Evolutionary conservation across 305 asterid genomes (phyloP).

Genomic region (Withania somnifera): DNA sequence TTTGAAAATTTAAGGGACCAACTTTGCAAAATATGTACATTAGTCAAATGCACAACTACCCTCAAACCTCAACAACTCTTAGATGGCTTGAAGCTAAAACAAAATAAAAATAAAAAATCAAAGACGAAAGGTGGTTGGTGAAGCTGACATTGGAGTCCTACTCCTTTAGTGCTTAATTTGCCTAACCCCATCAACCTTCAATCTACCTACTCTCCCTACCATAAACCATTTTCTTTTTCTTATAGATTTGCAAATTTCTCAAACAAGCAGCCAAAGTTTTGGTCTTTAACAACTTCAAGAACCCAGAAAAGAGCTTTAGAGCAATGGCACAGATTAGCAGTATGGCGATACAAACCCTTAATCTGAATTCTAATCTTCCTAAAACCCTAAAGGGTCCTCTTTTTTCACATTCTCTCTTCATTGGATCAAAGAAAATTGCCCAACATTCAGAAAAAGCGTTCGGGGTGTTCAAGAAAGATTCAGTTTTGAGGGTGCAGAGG

Average conservation of each 20-base stretch:
- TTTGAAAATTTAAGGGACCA: not conserved
- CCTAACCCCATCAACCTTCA: not conserved
- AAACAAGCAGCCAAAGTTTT: not conserved
- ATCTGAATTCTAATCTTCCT: slow-evolving; percentile 22
- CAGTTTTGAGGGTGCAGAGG: slow-evolving; percentile 27
- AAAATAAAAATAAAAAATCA: no score
- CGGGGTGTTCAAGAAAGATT: slow-evolving; percentile 34
- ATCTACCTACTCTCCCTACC: not conserved
- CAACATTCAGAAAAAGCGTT: slow-evolving; percentile 24
- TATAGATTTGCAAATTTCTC: not conserved
- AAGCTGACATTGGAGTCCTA: not conserved
- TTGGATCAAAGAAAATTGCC: slow-evolving; percentile 32
- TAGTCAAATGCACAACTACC: slow-evolving; percentile 1
- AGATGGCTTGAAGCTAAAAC: not conserved
- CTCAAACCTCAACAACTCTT: slow-evolving; percentile 4
- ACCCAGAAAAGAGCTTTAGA: not conserved
- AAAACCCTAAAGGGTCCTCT: slow-evolving; percentile 20
- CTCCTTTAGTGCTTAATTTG: not conserved
- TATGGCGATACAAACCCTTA: slow-evolving; percentile 37
- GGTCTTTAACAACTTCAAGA: not conserved
- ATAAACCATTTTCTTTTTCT: not conserved
- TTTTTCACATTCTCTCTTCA: slow-evolving; percentile 34
- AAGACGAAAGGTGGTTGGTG: slow-evolving; percentile 2
- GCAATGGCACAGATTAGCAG: slow-evolving; percentile 49
- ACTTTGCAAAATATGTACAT: not conserved